Evolutionary conservation across 768 basidiomycete genomes (phyloP).

Genomic region (Phylloporus sp.): DNA sequence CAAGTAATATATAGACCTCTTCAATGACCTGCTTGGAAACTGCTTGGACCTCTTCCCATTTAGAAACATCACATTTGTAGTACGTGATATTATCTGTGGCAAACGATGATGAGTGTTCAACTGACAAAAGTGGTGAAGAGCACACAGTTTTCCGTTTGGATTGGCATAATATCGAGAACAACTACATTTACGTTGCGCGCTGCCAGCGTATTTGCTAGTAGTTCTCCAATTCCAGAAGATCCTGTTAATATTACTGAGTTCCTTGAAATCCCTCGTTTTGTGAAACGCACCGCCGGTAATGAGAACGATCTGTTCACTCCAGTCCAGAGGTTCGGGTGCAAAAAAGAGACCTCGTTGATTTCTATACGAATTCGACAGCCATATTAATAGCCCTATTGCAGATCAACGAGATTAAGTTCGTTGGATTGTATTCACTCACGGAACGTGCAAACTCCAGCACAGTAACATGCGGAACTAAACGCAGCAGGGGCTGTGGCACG

Average conservation of each 20-base stretch:
- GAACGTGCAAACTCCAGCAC: constrained; percentile 52
- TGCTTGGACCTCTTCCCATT: constrained; percentile 77
- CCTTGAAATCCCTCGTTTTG: background rate
- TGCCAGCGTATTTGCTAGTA: constrained; percentile 84
- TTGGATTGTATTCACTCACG: constrained; percentile 45
- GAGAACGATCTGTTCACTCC: constrained; percentile 86
- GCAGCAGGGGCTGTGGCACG: constrained; percentile 59
- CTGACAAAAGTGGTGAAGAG: background rate
- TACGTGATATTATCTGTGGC: constrained; percentile 68
- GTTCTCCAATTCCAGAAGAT: constrained; percentile 82
- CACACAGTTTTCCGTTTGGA: constrained; percentile 72
- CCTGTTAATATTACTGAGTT: constrained; percentile 40
- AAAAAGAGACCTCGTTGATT: constrained; percentile 67
- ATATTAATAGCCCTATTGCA: constrained; percentile 57
- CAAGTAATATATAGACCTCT: constrained; percentile 49
- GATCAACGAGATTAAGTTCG: constrained; percentile 1
- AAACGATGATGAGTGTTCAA: constrained; percentile 1
- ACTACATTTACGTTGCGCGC: constrained; percentile 77
- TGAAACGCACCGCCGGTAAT: constrained; percentile 78
- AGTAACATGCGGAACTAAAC: constrained; percentile 49
- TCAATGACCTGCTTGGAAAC: constrained; percentile 68
- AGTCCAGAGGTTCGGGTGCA: constrained; percentile 59
- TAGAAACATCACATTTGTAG: constrained; percentile 90
- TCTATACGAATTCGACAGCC: constrained; percentile 68
- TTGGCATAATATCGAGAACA: constrained; percentile 79